A percentile compares a stretch with the other conserved stretches of the same genome.
Evolutionary conservation across 768 basidiomycete genomes (phyloP).

Genomic region (Termitomyces sp.): DNA sequence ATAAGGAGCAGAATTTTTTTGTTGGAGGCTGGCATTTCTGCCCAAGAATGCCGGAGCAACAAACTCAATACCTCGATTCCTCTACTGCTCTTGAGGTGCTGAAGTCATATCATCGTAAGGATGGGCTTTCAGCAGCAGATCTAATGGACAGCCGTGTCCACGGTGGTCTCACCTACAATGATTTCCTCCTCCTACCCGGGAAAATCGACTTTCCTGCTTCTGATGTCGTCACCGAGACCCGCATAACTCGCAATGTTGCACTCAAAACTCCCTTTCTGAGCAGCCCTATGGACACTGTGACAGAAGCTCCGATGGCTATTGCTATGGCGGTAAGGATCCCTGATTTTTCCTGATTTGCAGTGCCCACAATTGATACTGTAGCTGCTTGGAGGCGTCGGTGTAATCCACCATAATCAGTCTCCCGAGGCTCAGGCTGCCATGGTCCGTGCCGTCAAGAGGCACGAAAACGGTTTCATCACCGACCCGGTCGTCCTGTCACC

Average conservation of each 20-base stretch:
- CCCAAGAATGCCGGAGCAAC: conserved; percentile 15
- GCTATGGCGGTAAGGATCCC: conserved; percentile 71
- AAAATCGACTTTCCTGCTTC: conserved; percentile 91
- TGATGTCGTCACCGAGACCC: conserved; percentile 77
- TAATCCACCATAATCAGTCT: conserved; percentile 95
- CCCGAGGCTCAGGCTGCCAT: conserved; percentile 87
- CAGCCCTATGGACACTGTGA: conserved; percentile 99
- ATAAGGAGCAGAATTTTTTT: conserved; percentile 11
- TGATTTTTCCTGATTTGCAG: conserved; percentile 5
- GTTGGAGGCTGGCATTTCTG: conserved; percentile 14
- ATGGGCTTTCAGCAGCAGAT: conserved; percentile 82
- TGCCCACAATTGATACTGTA: conserved; percentile 24
- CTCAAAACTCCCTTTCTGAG: conserved; percentile 97
- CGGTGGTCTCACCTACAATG: conserved; percentile 96
- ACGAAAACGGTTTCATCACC: conserved; percentile 98
- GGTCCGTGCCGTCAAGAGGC: conserved; percentile 96
- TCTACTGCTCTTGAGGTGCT: conserved; percentile 74
- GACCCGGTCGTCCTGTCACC: conserved; percentile 90
- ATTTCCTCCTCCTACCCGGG: conserved; percentile 91
- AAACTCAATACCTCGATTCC: conserved; percentile 50
- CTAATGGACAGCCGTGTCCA: conserved; percentile 84
- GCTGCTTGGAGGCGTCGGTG: conserved; percentile 94
- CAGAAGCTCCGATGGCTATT: conserved; percentile 92
- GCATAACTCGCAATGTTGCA: conserved; percentile 83
- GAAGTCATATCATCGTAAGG: conserved; percentile 57